phyloP scores from a whole-genome alignment of 805 yeast genomes.

The Pichia californica region DNA sequence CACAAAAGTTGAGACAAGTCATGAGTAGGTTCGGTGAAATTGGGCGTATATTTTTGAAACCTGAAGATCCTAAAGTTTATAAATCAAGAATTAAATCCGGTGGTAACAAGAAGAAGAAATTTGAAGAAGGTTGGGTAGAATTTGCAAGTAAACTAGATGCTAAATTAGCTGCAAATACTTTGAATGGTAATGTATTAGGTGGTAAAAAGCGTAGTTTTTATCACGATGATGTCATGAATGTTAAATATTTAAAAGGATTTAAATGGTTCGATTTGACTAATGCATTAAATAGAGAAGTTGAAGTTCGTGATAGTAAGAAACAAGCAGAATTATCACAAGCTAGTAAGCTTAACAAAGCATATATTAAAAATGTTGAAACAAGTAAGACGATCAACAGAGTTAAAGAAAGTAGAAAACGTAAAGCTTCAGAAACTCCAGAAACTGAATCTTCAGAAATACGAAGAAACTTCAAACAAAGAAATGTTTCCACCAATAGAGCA shows the following conservation, averaged over 20 bases:
- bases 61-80: constrained; percentile 66
- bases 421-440: constrained; percentile 12
- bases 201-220: constrained; percentile 89
- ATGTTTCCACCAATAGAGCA: constrained; percentile 60
- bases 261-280: constrained; percentile 94
- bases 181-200: constrained; percentile 86
- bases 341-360: constrained; percentile 76
- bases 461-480: constrained; percentile 66
- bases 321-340: constrained; percentile 88
- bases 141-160: constrained; percentile 80
- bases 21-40: constrained; percentile 77
- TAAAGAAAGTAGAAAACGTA: constrained; percentile 39
- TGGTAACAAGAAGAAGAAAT: constrained; percentile 84
- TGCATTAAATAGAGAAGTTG: constrained; percentile 86
- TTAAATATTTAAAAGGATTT: constrained; percentile 84
- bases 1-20: constrained; percentile 79
- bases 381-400: constrained; percentile 76
- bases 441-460: constrained; percentile 33
- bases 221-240: constrained; percentile 89
- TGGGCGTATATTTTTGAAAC: constrained; percentile 81
- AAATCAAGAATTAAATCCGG: constrained; percentile 73
- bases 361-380: constrained; percentile 75
- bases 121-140: constrained; percentile 97
- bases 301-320: constrained; percentile 78
- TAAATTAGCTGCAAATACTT: constrained; percentile 74